These are phyloP conservation scores for Diaporthe eres DNA, from an alignment of 2,329 filamentous ascomycete species.

Conservation along the genomic window DNA sequence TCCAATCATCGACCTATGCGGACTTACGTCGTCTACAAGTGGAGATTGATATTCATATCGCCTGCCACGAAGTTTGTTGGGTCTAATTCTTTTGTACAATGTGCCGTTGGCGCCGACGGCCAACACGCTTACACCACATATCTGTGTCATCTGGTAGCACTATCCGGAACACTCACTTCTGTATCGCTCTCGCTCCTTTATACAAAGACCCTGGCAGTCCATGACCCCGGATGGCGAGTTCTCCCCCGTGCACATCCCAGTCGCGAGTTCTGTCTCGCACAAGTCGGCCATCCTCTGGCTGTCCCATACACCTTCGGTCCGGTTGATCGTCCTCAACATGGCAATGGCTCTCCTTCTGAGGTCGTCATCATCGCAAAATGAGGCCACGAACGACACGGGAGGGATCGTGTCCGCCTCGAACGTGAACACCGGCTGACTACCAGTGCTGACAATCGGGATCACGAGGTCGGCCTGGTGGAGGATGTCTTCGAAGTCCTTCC, in stretches of 20 bases:
- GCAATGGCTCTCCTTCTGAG: conserved; percentile 3
- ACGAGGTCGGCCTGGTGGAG: background rate
- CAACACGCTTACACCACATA: background rate
- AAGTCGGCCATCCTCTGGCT: conserved; percentile 20
- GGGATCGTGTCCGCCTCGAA: conserved; percentile 19
- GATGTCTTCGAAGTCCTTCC: background rate
- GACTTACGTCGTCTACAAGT: background rate
- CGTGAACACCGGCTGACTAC: background rate
- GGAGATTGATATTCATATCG: background rate
- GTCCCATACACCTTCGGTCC: conserved; percentile 10
- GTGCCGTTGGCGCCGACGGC: background rate
- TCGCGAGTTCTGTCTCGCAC: conserved; percentile 1
- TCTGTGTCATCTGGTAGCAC: background rate
- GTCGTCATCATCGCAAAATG: background rate
- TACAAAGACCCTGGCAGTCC: conserved; percentile 4
- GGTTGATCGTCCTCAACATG: conserved; percentile 7
- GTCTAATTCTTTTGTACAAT: too few species aligned
- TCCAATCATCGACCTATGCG: background rate
- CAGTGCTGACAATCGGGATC: background rate
- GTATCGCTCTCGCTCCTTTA: too few species aligned
- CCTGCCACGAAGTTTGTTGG: background rate
- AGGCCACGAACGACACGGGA: conserved; percentile 5
- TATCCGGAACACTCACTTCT: background rate
- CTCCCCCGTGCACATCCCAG: background rate
- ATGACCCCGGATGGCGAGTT: background rate